phyloP scores from a whole-genome alignment of 495 filamentous ascomycete species.

The Letharia lupina region DNA sequence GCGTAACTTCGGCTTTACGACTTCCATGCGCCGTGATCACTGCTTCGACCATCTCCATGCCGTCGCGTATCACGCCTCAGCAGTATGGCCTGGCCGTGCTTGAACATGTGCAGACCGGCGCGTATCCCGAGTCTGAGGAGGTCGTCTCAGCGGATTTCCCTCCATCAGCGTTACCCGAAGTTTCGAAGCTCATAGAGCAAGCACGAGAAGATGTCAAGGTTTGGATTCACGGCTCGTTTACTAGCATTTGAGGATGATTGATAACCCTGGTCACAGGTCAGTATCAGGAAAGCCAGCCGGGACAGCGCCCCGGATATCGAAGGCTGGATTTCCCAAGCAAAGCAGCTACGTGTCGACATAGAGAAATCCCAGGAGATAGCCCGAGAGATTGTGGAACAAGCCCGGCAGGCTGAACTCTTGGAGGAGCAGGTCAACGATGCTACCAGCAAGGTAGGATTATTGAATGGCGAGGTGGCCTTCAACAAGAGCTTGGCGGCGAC shows the following conservation, averaged over 20 bases:
- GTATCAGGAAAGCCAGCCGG: slow-evolving; percentile 64
- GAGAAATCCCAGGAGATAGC: slow-evolving; percentile 62
- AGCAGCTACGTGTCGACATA: slow-evolving; percentile 75
- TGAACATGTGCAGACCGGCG: slow-evolving; percentile 58
- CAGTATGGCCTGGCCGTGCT: slow-evolving; percentile 60
- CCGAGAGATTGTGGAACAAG: slow-evolving; percentile 62
- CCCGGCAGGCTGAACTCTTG: slow-evolving; percentile 55
- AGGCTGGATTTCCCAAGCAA: slow-evolving; percentile 74
- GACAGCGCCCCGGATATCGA: slow-evolving; percentile 69
- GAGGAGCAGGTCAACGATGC: slow-evolving; percentile 54
- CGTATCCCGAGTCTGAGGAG: slow-evolving; percentile 65
- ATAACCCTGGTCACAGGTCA: slow-evolving; percentile 39
- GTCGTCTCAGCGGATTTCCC: slow-evolving; percentile 56
- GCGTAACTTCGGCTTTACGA: neutral
- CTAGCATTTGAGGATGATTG: neutral
- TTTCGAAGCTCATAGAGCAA: slow-evolving; percentile 54
- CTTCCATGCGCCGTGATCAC: neutral
- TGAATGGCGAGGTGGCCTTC: slow-evolving; percentile 68
- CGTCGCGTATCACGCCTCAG: slow-evolving; percentile 27
- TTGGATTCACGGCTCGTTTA: slow-evolving; percentile 15
- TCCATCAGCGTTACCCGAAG: slow-evolving; percentile 47
- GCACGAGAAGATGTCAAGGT: slow-evolving; percentile 67
- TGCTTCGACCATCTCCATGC: slow-evolving; percentile 22
- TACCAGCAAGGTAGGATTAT: slow-evolving; percentile 58
- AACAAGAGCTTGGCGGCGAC: slow-evolving; percentile 58